These are phyloP conservation scores for Blepharisma stoltei DNA, from an alignment of 73 alveolate species.

Conservation along the genomic window DNA sequence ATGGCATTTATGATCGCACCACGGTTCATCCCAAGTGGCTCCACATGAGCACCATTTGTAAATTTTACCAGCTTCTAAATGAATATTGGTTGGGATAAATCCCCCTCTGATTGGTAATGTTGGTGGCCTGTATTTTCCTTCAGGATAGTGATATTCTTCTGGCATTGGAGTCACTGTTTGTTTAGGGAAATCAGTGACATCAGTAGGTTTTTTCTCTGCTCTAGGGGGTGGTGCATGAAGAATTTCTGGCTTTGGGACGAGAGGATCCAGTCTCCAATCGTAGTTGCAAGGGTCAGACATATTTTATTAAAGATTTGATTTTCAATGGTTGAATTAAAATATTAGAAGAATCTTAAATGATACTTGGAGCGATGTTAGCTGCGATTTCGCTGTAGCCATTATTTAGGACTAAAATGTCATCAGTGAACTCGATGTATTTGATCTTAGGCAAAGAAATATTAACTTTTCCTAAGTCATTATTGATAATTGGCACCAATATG, in stretches of 20 bases:
- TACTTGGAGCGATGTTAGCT: too few species aligned
- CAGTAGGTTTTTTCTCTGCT: conserved; percentile 60
- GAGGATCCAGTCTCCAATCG: background rate
- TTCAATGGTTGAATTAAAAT: too few species aligned
- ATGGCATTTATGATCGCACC: conserved; percentile 89
- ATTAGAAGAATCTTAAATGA: too few species aligned
- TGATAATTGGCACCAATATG: too few species aligned
- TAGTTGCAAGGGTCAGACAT: too few species aligned
- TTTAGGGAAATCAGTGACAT: conserved; percentile 81
- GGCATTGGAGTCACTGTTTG: conserved; percentile 36
- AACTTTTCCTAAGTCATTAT: too few species aligned
- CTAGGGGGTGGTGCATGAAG: conserved; percentile 26
- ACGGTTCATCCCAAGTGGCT: conserved; percentile 63
- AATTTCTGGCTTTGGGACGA: background rate
- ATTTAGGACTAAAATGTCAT: too few species aligned
- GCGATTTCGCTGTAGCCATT: too few species aligned
- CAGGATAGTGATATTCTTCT: conserved; percentile 30
- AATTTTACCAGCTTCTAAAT: conserved; percentile 74
- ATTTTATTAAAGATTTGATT: too few species aligned
- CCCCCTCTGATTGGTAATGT: conserved; percentile 78
- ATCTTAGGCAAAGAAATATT: too few species aligned
- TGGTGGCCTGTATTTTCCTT: conserved; percentile 83
- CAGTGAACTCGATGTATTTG: too few species aligned
- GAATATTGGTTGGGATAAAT: conserved; percentile 67
- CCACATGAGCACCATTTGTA: conserved; percentile 83